Evolutionary conservation across 2,329 filamentous ascomycete genomes (phyloP).

Genomic region (Bertia moriformis): DNA sequence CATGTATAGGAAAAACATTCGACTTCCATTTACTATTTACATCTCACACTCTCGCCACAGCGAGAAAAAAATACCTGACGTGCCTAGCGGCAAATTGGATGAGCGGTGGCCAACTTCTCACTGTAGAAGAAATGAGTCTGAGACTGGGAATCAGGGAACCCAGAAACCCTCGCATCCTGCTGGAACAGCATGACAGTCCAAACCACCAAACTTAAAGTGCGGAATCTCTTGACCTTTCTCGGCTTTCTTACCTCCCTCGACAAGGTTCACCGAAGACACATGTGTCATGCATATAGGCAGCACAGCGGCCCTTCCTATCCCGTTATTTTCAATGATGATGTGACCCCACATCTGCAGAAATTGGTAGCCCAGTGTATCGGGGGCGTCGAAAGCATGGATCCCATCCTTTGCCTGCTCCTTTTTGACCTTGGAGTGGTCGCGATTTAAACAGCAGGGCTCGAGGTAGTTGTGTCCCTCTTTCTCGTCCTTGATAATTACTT

Average conservation of each 20-base stretch:
- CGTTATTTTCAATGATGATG: neutral
- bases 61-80: too few relatives aligned
- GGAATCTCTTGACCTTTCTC: neutral
- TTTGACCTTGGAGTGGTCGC: neutral
- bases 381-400: neutral
- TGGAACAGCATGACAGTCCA: neutral
- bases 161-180: neutral
- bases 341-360: neutral
- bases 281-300: neutral
- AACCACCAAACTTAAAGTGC: neutral
- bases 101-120: too few relatives aligned
- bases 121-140: neutral
- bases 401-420: neutral
- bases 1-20: too few relatives aligned
- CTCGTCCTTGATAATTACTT: conserved; percentile 6
- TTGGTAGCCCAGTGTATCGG: neutral
- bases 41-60: too few relatives aligned
- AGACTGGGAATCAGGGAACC: neutral
- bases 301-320: neutral
- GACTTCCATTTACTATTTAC: too few relatives aligned
- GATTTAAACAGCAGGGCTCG: too few relatives aligned
- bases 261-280: neutral
- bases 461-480: neutral
- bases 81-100: too few relatives aligned
- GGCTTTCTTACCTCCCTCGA: neutral